Conservation (phyloP, 495 filamentous ascomycete species). For the Penicillium cosmopolitanum region DNA sequence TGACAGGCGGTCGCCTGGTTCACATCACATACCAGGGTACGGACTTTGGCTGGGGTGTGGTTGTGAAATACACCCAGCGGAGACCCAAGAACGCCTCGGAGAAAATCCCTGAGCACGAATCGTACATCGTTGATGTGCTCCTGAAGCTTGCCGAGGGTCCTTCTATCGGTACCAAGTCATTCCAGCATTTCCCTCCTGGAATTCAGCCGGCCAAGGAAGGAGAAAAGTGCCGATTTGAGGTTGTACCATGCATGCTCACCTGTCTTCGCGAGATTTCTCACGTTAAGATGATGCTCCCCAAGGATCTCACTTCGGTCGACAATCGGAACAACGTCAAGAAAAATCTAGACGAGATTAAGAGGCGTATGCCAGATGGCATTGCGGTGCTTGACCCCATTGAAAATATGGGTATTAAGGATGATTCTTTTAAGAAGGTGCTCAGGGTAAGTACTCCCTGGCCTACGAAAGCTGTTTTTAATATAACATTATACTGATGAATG, state of each 20-base stretch:
- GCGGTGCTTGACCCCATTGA: constrained; percentile 89
- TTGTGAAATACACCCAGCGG: constrained; percentile 71
- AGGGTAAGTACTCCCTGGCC: constrained; percentile 52
- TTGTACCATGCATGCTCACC: constrained; percentile 83
- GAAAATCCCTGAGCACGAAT: constrained; percentile 69
- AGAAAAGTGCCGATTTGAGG: constrained; percentile 75
- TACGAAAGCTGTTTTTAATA: background rate
- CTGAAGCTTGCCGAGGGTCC: constrained; percentile 68
- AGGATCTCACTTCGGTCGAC: constrained; percentile 65
- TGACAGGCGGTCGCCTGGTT: constrained; percentile 83
- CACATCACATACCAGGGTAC: constrained; percentile 74
- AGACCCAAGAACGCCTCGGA: constrained; percentile 64
- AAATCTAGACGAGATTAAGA: constrained; percentile 71
- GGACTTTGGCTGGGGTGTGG: constrained; percentile 92
- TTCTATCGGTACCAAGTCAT: constrained; percentile 58
- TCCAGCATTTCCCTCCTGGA: constrained; percentile 64
- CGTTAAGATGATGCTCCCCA: constrained; percentile 76
- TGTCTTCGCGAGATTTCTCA: constrained; percentile 79
- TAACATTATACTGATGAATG: constrained; percentile 13
- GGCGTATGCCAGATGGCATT: constrained; percentile 90
- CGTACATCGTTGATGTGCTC: constrained; percentile 79
- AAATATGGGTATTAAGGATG: constrained; percentile 90
- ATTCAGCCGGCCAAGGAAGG: constrained; percentile 64
- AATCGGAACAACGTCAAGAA: constrained; percentile 68
- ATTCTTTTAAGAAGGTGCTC: constrained; percentile 88